These are phyloP conservation scores for Solanum medicagineum DNA, from an alignment of 257 asterid genomes.

Conservation along the genomic window DNA sequence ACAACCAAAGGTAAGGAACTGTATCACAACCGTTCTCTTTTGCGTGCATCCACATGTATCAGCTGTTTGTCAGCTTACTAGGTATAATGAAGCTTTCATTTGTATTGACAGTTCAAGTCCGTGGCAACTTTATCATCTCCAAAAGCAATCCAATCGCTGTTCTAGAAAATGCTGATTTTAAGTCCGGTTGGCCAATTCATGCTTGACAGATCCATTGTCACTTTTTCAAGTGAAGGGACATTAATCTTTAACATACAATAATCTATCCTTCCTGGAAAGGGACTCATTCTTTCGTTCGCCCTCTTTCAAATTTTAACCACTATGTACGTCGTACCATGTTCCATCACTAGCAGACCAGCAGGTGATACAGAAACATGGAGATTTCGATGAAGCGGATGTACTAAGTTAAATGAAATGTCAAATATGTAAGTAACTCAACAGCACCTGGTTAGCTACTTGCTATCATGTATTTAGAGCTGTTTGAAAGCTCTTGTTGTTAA, in stretches of 20 bases:
- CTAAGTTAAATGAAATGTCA: constrained; percentile 21
- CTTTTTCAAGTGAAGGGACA: neutral
- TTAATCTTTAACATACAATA: constrained; percentile 1
- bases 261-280: constrained; percentile 7
- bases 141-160: constrained; percentile 39
- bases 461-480: constrained; percentile 24
- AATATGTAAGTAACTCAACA: constrained; percentile 16
- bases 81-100: neutral
- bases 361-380: constrained; percentile 4
- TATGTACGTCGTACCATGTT: constrained; percentile 28
- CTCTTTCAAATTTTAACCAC: constrained; percentile 20
- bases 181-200: constrained; percentile 6
- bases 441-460: constrained; percentile 40
- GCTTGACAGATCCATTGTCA: neutral
- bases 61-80: neutral
- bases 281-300: constrained; percentile 43
- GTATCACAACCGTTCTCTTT: neutral
- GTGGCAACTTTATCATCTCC: constrained; percentile 53
- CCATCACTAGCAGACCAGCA: constrained; percentile 18
- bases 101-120: constrained; percentile 56
- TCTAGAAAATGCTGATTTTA: constrained; percentile 23
- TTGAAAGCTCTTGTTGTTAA: neutral
- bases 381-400: constrained; percentile 18
- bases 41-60: neutral
- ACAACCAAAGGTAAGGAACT: constrained; percentile 55